Evolutionary conservation across 768 basidiomycete species (phyloP), one percentile per base, ranked within the genome.

Genomic region (Boletus subparvulus): DNA sequence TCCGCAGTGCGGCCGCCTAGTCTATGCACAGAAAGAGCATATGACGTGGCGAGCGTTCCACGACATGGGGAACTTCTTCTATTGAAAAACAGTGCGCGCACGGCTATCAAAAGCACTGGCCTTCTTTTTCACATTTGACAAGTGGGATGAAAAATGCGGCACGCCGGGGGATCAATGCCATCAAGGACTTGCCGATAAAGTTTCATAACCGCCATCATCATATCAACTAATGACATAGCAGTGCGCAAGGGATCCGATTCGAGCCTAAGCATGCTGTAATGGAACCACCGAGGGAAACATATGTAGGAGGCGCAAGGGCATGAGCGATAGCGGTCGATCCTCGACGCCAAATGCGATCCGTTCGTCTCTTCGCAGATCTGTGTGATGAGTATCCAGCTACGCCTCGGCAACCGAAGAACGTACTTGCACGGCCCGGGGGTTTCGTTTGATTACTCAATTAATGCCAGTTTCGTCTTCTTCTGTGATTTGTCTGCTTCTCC

Each of bases 171-270:
- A 69, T 69, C 58, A 69, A 65, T 61, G 50, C 66, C 61, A 67
- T 65, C 65, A 65, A 65, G 36, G 58, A 55, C 57, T 30, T 28
- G 41, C 54, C 58, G 60, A 59, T 69, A 68, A 58, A 55, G 67
- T 69, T 69, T 69, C 67, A 69, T 70, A 68, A 59, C 50, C 59
- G 48, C 50, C 50, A 60, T 55, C 40, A 60, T 69, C 59, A 60
- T 68, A 63, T 61, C 56, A 56, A 55, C 54, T 50, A 57, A 69
- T 60, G 58, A 62, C 63, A 64, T 56, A 42, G 47, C 54, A 59
- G 32, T 61, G 53, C 37, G 41, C 45, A 56, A 42, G 35, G 55
- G 36, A 54, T 52, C 55, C 55, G 24, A 59, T 56, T 60, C 39
- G 43, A 53, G 54, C 24, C 26, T 50, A 51, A 41, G 49, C n/a